Evolutionary conservation across 352 stramenopile genomes (phyloP).

Genomic region (Phytophthora hibernalis): DNA sequence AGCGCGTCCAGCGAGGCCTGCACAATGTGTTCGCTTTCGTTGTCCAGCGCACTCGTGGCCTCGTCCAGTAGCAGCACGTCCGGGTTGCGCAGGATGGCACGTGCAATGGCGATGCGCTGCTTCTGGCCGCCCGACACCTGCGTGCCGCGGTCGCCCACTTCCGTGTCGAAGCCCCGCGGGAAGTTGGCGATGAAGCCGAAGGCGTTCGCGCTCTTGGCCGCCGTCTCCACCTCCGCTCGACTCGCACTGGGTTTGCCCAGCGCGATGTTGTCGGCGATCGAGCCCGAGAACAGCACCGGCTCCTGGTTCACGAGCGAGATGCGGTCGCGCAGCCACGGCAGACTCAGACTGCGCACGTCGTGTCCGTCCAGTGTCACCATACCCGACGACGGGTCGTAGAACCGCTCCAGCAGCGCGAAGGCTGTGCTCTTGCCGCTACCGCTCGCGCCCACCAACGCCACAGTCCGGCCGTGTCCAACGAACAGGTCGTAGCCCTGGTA

Average conservation of each 20-base stretch:
- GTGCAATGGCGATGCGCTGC: conserved; percentile 49
- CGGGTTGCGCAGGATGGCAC: conserved; percentile 87
- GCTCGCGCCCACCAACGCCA: conserved; percentile 89
- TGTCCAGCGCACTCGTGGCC: conserved; percentile 28
- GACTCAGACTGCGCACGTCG: conserved; percentile 71
- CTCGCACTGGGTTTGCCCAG: conserved; percentile 21
- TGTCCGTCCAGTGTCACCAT: conserved; percentile 72
- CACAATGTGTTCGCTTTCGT: conserved; percentile 39
- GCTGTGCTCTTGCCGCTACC: conserved; percentile 90
- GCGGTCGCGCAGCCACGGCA: conserved; percentile 44
- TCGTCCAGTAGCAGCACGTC: conserved; percentile 68
- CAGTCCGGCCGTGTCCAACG: conserved; percentile 65
- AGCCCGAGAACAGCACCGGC: conserved; percentile 24
- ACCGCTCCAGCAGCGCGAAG: conserved; percentile 57
- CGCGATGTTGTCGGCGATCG: conserved; percentile 29
- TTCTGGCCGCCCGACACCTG: conserved; percentile 32
- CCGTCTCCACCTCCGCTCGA: conserved; percentile 51
- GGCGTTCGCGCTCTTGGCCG: conserved; percentile 87
- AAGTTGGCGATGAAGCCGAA: conserved; percentile 91
- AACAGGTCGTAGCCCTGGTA: conserved; percentile 82
- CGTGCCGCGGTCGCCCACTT: conserved; percentile 24
- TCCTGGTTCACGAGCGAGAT: conserved; percentile 34
- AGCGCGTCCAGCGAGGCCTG: conserved; percentile 44
- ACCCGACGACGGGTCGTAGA: conserved; percentile 46
- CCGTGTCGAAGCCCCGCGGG: conserved; percentile 75